Evolutionary conservation across 192 early-diverging fungal species (phyloP), one percentile per base, ranked within the genome.

Genomic region (Cetraspora pellucida): DNA sequence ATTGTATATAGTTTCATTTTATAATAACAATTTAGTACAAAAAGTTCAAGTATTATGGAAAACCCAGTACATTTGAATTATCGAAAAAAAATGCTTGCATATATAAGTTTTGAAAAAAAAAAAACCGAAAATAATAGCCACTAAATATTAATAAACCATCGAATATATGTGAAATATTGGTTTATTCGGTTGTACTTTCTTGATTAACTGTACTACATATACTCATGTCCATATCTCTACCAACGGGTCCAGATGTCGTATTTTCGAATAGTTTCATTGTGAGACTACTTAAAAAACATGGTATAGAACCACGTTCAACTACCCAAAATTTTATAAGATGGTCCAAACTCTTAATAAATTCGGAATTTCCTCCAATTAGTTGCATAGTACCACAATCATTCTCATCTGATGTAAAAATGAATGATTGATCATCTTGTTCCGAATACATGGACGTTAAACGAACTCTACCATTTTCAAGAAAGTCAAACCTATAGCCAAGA

Each of bases 231-330:
- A 74, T 46, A 4, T 55, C 54, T 47, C 74, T 37, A 49, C 27
- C 60, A 11, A 45, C 57, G 5, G 27, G 74, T 49, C 60, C 74
- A 17, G 14, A 28, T n/a, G 59, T 43, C 11, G 44, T 64, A 14
- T 81, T 46, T 61, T 90, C 91, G 75, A 90, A 89, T 63, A 91
- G 81, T 68, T 89, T 84, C 73, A 94, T 72, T 2, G 93, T 94
- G 3, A 92, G 85, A 23, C 85, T 83, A 30, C 93, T 93, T 81
- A 97, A 77, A 82, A 95, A 95, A 13, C 89, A 93, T 16, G 95
- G 95, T 68, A 95, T 93, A 64, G 89, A 90, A 30, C 89, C 88
- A 11, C 86, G 78, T 76, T 93, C 86, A 37, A 86, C 83, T 10
- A 97, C 82, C 83, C 90, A 95, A 77, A 85, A 89, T 43, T 89